Conservation (phyloP, 257 asterid genomes). For the Capsicum chinense region DNA sequence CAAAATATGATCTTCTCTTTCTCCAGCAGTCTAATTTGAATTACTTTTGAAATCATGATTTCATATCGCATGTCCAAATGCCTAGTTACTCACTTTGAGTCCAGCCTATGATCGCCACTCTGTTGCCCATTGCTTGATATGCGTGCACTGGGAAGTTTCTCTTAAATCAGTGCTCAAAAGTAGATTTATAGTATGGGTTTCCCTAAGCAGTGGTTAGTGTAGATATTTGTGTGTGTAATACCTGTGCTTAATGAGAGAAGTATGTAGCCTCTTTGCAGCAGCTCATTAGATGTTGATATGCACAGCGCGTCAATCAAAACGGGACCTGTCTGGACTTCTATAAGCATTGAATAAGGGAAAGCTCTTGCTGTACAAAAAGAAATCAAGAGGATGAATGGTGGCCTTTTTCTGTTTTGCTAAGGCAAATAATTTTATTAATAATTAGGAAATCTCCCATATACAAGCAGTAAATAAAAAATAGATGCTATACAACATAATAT, state of each 20-base stretch:
- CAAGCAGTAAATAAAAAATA: neutral
- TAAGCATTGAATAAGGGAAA: neutral
- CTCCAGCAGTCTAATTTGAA: neutral
- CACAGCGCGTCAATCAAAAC: neutral
- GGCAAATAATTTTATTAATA: neutral
- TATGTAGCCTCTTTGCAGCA: constrained; percentile 14
- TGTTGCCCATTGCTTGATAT: neutral
- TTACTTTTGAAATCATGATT: neutral
- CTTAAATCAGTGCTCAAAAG: neutral
- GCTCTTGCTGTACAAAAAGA: neutral
- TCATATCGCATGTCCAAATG: no score
- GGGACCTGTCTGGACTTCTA: neutral
- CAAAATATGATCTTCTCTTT: neutral
- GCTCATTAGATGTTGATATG: constrained; percentile 1
- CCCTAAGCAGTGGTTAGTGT: neutral
- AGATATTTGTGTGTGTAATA: constrained; percentile 16
- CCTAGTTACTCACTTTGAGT: neutral
- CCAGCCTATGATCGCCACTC: neutral
- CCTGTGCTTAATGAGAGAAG: neutral
- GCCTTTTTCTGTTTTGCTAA: neutral
- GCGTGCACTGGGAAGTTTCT: neutral
- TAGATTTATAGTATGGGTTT: neutral
- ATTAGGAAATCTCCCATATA: neutral
- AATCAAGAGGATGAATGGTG: neutral
- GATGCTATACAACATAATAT: neutral